phyloP scores from a whole-genome alignment of 2,329 filamentous ascomycete genomes.

The Aureobasidium sp. region DNA sequence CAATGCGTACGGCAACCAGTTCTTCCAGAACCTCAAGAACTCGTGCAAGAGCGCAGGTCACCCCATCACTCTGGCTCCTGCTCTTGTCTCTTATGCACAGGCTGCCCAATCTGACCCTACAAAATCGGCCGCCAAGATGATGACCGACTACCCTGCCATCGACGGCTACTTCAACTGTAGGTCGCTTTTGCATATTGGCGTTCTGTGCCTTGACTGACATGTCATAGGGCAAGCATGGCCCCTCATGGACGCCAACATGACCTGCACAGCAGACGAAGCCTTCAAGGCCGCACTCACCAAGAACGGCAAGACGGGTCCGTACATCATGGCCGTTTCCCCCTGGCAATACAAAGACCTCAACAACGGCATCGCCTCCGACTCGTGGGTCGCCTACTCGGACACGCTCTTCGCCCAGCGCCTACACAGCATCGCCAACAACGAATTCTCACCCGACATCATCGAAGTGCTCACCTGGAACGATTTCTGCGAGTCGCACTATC shows the following conservation, averaged over 20 bases:
- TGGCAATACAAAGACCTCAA: slow-evolving; percentile 37
- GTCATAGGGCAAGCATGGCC: slow-evolving; percentile 32
- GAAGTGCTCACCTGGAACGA: slow-evolving; percentile 36
- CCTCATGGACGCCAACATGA: slow-evolving; percentile 29
- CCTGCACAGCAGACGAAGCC: slow-evolving; percentile 27
- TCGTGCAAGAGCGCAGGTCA: slow-evolving; percentile 26
- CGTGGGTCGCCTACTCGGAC: slow-evolving; percentile 34
- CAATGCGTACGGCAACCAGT: slow-evolving; percentile 30
- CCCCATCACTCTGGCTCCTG: slow-evolving; percentile 30
- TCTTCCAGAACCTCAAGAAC: slow-evolving; percentile 31
- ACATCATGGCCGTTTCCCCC: slow-evolving; percentile 35
- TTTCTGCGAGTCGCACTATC: slow-evolving; percentile 35
- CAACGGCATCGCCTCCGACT: slow-evolving; percentile 29
- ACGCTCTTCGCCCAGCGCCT: slow-evolving; percentile 31
- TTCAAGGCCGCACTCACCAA: slow-evolving; percentile 31
- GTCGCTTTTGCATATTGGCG: background rate
- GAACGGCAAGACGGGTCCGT: slow-evolving; percentile 31
- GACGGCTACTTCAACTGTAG: slow-evolving; percentile 34
- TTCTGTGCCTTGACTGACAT: background rate
- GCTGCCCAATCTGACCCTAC: slow-evolving; percentile 25
- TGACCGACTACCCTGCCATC: slow-evolving; percentile 29
- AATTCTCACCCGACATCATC: slow-evolving; percentile 32
- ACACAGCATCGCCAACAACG: slow-evolving; percentile 14
- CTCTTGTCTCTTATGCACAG: slow-evolving; percentile 29
- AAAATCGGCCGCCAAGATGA: slow-evolving; percentile 23